Evolutionary conservation across 371 early-diverging fungal genomes (phyloP), one percentile per base, ranked within the genome.

Genomic region (Apophysomyces elegans): DNA sequence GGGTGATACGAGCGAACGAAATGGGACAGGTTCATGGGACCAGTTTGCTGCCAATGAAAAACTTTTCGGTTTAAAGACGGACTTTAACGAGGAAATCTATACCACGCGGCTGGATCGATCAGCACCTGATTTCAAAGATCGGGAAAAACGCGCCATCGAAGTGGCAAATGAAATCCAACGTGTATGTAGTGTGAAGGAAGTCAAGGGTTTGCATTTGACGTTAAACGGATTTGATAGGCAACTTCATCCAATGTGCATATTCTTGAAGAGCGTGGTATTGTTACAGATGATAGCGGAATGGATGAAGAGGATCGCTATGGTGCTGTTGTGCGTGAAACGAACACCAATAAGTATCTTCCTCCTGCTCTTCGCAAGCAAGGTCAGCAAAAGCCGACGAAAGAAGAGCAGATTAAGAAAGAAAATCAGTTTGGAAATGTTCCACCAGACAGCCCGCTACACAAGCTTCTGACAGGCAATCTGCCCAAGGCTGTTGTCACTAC

Each of bases 21-120:
- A 63, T 70, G 66, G 77, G 18, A 57, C 54, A 39, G 67, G 74
- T n/a, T 65, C 82, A 32, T 99, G 99, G 99, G 97, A 99, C 81
- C 99, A 99, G 76, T 99, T 99, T 87, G 95, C 92, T n/a, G 95
- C 86, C 4, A 99, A 99, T 72, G 95, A 97, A 73, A 78, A 85
- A 65, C 80, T 95, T 50, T 99, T 99, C 88, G 99, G 99, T 1
- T 86, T 99, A 60, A 94, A 86, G 35, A 93, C 98, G 1, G 95
- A 96, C 73, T 99, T 93, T 81, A 86, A 99, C 68, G 99, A 99
- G 68, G 93, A 95, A 56, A 69, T 97, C 2, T 99, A 99, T 76
- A 99, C 99, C 1, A 98, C 98, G 0, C 88, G 83, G 18, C 77
- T 99, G 58, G 97, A 99, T 76, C 85, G 93, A 65, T 83, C 86